These are phyloP conservation scores for Lignosus rhinocerotis DNA, from an alignment of 1,284 basidiomycete genomes.

Conservation along the genomic window DNA sequence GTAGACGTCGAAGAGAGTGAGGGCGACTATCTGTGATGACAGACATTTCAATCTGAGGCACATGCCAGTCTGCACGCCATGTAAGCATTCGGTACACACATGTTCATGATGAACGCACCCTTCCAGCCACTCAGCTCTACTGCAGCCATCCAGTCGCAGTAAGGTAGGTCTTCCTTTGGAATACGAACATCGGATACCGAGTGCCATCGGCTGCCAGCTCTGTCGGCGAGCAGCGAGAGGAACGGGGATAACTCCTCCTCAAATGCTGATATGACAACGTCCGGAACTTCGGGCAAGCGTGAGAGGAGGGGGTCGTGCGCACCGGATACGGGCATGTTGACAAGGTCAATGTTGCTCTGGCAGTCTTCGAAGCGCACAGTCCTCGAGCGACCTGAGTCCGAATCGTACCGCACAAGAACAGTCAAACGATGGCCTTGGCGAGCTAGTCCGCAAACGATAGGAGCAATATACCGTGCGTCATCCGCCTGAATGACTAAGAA, in stretches of 20 bases:
- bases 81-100: background rate
- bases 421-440: constrained; percentile 35
- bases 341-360: background rate
- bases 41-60: constrained; percentile 63
- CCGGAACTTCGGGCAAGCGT: constrained; percentile 6
- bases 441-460: constrained; percentile 48
- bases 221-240: background rate
- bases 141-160: constrained; percentile 66
- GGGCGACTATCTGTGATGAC: constrained; percentile 80
- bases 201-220: background rate
- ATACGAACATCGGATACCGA: constrained; percentile 37
- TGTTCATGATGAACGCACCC: constrained; percentile 39
- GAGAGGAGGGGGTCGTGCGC: background rate
- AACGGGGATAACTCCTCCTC: background rate
- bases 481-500: constrained; percentile 40
- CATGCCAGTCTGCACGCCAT: constrained; percentile 63
- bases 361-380: background rate
- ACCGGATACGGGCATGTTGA: background rate
- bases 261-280: constrained; percentile 22
- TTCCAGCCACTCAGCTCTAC: constrained; percentile 55
- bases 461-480: constrained; percentile 43
- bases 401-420: constrained; percentile 2
- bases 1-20: constrained; percentile 64
- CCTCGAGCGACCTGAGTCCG: constrained; percentile 8
- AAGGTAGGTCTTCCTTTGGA: constrained; percentile 51